phyloP scores from a whole-genome alignment of 2,329 filamentous ascomycete genomes.

The Cryphonectria carpinicola region DNA sequence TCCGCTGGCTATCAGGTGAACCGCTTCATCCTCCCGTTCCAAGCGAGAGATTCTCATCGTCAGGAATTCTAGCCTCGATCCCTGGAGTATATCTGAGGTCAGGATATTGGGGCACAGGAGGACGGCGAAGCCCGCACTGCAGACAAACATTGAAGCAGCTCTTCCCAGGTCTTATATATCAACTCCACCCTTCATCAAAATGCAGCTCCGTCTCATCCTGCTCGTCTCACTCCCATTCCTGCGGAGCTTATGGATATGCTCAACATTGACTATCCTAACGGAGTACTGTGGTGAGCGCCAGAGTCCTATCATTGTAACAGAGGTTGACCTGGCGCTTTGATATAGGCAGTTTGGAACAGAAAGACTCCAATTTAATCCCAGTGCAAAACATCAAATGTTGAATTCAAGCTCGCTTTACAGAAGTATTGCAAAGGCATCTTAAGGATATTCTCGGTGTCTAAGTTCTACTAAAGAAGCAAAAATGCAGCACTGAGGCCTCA shows the following conservation, averaged over 20 bases:
- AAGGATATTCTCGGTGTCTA: neutral
- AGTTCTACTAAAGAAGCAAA: neutral
- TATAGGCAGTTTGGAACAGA: no score
- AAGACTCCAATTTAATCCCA: no score
- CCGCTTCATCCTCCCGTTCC: neutral
- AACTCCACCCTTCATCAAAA: neutral
- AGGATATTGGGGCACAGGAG: neutral
- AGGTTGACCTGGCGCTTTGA: no score
- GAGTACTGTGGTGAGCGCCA: no score
- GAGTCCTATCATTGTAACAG: no score
- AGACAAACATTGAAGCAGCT: neutral
- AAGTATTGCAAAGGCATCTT: no score
- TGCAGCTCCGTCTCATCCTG: neutral
- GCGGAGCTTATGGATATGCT: no score
- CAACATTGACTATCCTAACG: no score
- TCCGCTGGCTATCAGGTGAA: neutral
- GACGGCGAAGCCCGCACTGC: neutral
- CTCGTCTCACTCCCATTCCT: neutral
- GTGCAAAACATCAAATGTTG: no score
- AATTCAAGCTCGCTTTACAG: no score
- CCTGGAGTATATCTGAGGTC: neutral
- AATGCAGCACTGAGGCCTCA: neutral
- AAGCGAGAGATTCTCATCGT: neutral
- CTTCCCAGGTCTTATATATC: neutral
- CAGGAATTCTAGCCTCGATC: neutral